A percentile compares a stretch with the other conserved stretches of the same genome.
Evolutionary conservation across 805 yeast species (phyloP).

Genomic region (Ogataea kodamae): DNA sequence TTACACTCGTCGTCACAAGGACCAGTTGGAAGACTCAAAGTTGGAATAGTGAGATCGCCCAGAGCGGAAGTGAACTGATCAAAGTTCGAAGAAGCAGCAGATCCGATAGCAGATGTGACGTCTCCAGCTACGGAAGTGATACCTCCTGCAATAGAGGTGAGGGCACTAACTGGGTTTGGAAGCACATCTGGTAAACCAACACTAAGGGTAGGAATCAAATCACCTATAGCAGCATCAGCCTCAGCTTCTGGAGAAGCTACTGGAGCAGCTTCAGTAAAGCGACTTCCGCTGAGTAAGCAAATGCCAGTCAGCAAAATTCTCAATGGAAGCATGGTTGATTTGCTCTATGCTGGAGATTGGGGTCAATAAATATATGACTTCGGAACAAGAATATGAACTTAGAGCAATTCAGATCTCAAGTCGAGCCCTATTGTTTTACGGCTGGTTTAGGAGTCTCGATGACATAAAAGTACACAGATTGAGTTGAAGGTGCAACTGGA

Average conservation of each 20-base stretch:
- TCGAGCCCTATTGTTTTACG: too few relatives aligned
- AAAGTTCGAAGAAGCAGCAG: background rate
- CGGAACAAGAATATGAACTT: too few relatives aligned
- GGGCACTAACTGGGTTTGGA: too few relatives aligned
- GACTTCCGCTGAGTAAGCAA: background rate
- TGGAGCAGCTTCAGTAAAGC: slow-evolving; percentile 25
- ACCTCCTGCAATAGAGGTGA: slow-evolving; percentile 27
- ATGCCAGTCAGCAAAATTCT: background rate
- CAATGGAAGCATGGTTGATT: slow-evolving; percentile 2
- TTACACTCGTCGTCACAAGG: background rate
- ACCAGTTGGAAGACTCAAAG: background rate
- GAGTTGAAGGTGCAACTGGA: too few relatives aligned
- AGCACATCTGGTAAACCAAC: too few relatives aligned
- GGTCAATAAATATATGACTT: background rate
- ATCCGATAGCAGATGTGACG: background rate
- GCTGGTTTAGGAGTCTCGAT: too few relatives aligned
- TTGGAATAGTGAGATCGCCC: background rate
- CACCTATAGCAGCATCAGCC: too few relatives aligned
- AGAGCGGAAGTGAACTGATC: background rate
- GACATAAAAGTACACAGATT: too few relatives aligned
- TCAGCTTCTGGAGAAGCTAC: slow-evolving; percentile 38
- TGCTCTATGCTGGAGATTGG: background rate
- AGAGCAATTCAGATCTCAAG: too few relatives aligned
- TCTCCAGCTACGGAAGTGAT: slow-evolving; percentile 28
- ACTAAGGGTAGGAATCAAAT: too few relatives aligned